phyloP scores from a whole-genome alignment of 2,329 filamentous ascomycete genomes.

The Claviceps arundinis region DNA sequence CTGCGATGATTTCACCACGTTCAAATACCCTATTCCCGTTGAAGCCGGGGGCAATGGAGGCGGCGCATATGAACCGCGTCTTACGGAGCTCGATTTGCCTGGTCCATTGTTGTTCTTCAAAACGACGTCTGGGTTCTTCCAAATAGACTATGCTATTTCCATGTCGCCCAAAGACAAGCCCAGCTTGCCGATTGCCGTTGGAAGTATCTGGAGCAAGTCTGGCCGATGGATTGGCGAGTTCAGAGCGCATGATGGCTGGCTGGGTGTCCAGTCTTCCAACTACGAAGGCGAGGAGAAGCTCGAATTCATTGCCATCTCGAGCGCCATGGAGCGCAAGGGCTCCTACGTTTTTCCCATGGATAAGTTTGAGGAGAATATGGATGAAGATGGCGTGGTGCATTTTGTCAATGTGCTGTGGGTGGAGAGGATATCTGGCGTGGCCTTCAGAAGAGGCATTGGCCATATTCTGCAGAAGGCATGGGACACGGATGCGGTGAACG shows the following conservation, averaged over 20 bases:
- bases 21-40: constrained; percentile 29
- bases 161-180: constrained; percentile 21
- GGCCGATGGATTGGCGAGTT: constrained; percentile 28
- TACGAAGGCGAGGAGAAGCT: constrained; percentile 30
- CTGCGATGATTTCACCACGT: constrained; percentile 24
- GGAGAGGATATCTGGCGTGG: constrained; percentile 29
- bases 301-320: constrained; percentile 30
- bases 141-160: constrained; percentile 26
- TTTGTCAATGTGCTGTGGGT: constrained; percentile 35
- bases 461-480: constrained; percentile 28
- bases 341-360: constrained; percentile 27
- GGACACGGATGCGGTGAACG: constrained; percentile 26
- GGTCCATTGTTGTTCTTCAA: constrained; percentile 27
- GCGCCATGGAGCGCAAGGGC: constrained; percentile 26
- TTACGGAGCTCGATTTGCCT: constrained; percentile 19
- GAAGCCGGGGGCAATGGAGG: constrained; percentile 18
- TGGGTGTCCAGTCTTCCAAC: constrained; percentile 32
- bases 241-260: constrained; percentile 31
- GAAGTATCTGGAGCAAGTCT: constrained; percentile 25
- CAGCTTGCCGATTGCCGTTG: constrained; percentile 28
- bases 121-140: constrained; percentile 25
- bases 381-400: constrained; percentile 28
- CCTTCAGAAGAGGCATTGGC: constrained; percentile 28
- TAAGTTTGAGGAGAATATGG: constrained; percentile 26
- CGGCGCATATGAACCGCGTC: constrained; percentile 16